Evolutionary conservation across 371 early-diverging fungal species (phyloP).

Genomic region (Lichtheimia hyalospora): DNA sequence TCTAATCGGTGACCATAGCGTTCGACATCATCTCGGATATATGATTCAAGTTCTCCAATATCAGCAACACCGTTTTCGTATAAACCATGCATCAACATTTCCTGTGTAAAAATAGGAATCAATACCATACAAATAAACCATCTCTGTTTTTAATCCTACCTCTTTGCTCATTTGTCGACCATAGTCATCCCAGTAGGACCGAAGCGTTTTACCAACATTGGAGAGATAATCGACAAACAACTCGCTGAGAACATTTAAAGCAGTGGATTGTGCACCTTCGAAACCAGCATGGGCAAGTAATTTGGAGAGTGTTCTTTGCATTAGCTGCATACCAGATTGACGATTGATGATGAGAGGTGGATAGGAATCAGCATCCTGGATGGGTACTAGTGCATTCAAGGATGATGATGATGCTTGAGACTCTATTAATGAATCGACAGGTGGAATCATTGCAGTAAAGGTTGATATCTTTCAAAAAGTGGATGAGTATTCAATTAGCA

Average conservation of each 20-base stretch:
- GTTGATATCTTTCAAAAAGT: conserved; percentile 28
- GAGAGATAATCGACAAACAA: conserved; percentile 73
- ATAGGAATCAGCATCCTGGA: conserved; percentile 7
- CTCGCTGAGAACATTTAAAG: conserved; percentile 78
- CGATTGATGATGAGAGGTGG: conserved; percentile 55
- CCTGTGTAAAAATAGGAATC: conserved; percentile 42
- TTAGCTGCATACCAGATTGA: conserved; percentile 56
- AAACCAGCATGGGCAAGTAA: conserved; percentile 88
- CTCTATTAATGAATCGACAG: conserved; percentile 9
- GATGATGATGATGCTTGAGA: not conserved
- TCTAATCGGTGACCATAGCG: conserved; percentile 67
- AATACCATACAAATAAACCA: not conserved
- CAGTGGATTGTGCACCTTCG: conserved; percentile 69
- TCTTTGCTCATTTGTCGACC: conserved; percentile 71
- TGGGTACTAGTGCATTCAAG: too few species aligned
- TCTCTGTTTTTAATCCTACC: conserved; percentile 40
- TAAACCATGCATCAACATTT: conserved; percentile 81
- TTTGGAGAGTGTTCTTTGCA: conserved; percentile 63
- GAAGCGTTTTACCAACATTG: conserved; percentile 82
- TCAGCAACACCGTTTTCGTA: conserved; percentile 78
- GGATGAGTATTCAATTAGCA: not conserved
- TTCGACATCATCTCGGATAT: conserved; percentile 76
- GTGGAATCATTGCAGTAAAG: conserved; percentile 25
- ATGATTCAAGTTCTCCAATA: conserved; percentile 68
- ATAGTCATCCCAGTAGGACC: conserved; percentile 78